phyloP scores from a whole-genome alignment of 2,329 filamentous ascomycete species.

The Fusarium subtropicale region DNA sequence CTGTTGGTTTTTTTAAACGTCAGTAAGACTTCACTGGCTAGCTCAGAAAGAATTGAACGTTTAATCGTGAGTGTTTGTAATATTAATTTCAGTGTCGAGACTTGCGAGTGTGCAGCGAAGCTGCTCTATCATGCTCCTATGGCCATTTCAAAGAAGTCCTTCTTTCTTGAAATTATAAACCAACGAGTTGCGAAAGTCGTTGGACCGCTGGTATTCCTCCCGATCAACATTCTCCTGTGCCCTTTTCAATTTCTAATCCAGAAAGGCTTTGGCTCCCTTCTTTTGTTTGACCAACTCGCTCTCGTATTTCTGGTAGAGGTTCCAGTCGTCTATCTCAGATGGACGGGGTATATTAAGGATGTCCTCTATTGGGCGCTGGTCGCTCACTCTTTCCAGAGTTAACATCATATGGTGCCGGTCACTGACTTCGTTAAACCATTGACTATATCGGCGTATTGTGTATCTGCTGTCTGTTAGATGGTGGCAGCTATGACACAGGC shows the following conservation, averaged over 20 bases:
- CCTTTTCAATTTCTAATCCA: slow-evolving; percentile 56
- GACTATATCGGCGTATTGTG: slow-evolving; percentile 60
- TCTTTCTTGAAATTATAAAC: slow-evolving; percentile 23
- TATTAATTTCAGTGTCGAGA: slow-evolving; percentile 9
- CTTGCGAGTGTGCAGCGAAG: neutral
- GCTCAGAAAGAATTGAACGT: neutral
- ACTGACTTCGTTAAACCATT: slow-evolving; percentile 44
- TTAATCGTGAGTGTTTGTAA: neutral
- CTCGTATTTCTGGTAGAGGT: slow-evolving; percentile 61
- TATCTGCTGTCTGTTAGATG: slow-evolving; percentile 55
- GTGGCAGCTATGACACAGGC: neutral
- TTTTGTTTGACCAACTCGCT: slow-evolving; percentile 55
- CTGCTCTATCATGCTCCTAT: slow-evolving; percentile 1
- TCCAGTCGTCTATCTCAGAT: slow-evolving; percentile 68
- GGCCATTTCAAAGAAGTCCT: slow-evolving; percentile 3
- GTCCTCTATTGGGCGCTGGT: slow-evolving; percentile 57
- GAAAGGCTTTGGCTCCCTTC: slow-evolving; percentile 55
- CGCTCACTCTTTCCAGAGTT: slow-evolving; percentile 58
- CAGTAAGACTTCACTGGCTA: neutral
- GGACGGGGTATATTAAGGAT: slow-evolving; percentile 62
- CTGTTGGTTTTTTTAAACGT: neutral
- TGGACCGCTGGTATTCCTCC: slow-evolving; percentile 46
- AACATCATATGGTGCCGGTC: slow-evolving; percentile 59
- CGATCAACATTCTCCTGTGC: slow-evolving; percentile 47
- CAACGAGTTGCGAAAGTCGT: slow-evolving; percentile 45